Evolutionary conservation across 257 asterid species (phyloP), one percentile per base, ranked within the genome.

Genomic region (Hygrophila difformis): DNA sequence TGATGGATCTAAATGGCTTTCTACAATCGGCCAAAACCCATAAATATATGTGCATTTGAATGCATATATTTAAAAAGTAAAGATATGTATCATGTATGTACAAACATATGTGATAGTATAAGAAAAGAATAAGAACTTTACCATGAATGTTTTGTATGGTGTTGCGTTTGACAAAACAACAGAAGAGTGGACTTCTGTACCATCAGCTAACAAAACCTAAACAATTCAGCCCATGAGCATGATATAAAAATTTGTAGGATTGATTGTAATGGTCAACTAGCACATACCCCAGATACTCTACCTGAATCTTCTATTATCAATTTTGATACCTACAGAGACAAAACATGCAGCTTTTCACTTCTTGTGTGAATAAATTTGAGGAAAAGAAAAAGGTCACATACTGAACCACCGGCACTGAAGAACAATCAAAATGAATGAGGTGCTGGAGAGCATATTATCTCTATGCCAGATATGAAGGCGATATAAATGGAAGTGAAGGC

Each of bases 111-210:
- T 46, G 51, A 49, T n/a, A n/a, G n/a, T n/a, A n/a, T n/a, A 52
- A 44, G 44, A 19, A 1, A 47, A 17, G 60, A 56, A 37, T 2
- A 54, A 62, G 28, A 35, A 55, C 12, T 49, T 79, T 58, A 89
- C 97, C 96, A 55, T 57, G 63, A 89, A 89, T 63, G 98, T 89
- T 59, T 53, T 82, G 84, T 84, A 85, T n/a, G 98, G 96, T 23
- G 98, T 89, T 39, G 98, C 98, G 66, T 85, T 89, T 39, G 98
- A 89, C 60, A 89, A 76, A 41, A 89, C 93, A 66, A 73, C 78
- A 44, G 93, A 82, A 60, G 98, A 77, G 39, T 47, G 75, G 62
- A 89, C 67, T 72, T 45, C 26, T 28, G 74, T 85, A 49, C 93
- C 97, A 62, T 77, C 91, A 71, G 93, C 79, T 62, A 89, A 75